Percentiles rank a stretch among this genome's conserved stretches.
These are phyloP conservation scores for Mycosarcoma maydis DNA, from an alignment of 1,284 basidiomycete genomes.

Conservation along the genomic window DNA sequence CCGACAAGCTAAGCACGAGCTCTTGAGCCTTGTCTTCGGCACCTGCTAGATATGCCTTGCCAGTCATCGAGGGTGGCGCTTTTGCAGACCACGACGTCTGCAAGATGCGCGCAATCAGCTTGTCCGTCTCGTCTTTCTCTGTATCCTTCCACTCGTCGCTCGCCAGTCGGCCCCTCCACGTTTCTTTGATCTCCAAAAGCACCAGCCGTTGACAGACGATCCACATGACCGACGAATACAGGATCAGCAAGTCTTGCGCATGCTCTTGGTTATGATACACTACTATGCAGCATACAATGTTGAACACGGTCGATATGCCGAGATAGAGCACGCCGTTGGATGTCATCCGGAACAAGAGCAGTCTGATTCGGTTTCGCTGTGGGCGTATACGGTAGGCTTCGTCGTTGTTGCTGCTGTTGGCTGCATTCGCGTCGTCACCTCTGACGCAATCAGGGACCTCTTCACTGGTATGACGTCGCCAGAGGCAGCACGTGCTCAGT, in stretches of 20 bases:
- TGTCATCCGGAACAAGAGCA: slow-evolving; percentile 44
- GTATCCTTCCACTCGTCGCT: not conserved
- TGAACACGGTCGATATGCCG: slow-evolving; percentile 47
- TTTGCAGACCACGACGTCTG: slow-evolving; percentile 20
- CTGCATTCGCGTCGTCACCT: not conserved
- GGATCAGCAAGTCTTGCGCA: slow-evolving; percentile 46
- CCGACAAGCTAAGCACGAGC: slow-evolving; percentile 16
- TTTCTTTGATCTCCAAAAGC: slow-evolving; percentile 44
- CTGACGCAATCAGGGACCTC: slow-evolving; percentile 5
- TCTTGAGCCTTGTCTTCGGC: slow-evolving; percentile 2
- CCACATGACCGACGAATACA: slow-evolving; percentile 54
- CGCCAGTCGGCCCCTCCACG: slow-evolving; percentile 22
- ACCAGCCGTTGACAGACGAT: slow-evolving; percentile 52
- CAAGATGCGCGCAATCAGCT: slow-evolving; percentile 20
- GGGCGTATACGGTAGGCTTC: slow-evolving; percentile 16
- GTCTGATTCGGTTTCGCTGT: slow-evolving; percentile 41
- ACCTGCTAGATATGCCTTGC: not conserved
- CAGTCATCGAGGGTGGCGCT: not conserved
- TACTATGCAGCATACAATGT: slow-evolving; percentile 48
- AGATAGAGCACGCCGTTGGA: slow-evolving; percentile 53
- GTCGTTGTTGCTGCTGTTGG: slow-evolving; percentile 2
- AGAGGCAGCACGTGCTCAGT: slow-evolving; percentile 46
- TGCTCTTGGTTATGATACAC: slow-evolving; percentile 24
- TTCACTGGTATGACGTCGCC: slow-evolving; percentile 29
- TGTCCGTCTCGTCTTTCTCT: slow-evolving; percentile 17